These are phyloP conservation scores for Plasmopara muralis DNA, from an alignment of 352 stramenopile genomes.

Conservation along the genomic window DNA sequence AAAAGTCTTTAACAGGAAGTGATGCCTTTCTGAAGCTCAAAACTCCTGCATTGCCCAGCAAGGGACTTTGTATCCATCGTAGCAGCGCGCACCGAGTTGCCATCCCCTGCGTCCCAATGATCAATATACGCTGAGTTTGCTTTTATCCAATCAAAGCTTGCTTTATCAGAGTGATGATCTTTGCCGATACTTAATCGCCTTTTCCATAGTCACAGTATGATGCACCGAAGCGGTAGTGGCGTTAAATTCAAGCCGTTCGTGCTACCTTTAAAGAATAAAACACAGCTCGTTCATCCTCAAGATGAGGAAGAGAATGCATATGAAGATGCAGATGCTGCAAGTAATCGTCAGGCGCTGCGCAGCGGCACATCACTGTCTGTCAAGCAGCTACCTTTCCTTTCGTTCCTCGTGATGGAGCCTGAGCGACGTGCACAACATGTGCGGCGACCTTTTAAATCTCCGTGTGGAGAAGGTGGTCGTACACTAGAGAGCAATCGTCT, in stretches of 20 bases:
- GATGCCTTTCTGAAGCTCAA: neutral
- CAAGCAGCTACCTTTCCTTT: slow-evolving; percentile 78
- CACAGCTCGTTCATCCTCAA: slow-evolving; percentile 1
- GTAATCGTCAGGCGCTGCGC: slow-evolving; percentile 48
- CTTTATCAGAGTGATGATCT: no score
- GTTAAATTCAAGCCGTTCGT: slow-evolving; percentile 77
- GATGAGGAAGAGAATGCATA: slow-evolving; percentile 24
- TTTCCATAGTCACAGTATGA: slow-evolving; percentile 23
- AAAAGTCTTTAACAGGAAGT: slow-evolving; percentile 5
- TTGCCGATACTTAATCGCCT: neutral
- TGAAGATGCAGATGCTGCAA: slow-evolving; percentile 28
- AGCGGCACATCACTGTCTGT: slow-evolving; percentile 47
- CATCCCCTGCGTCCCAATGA: slow-evolving; percentile 6
- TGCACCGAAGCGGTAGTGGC: slow-evolving; percentile 31
- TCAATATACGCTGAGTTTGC: slow-evolving; percentile 2
- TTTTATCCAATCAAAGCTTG: slow-evolving; percentile 11
- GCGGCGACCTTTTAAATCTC: slow-evolving; percentile 71
- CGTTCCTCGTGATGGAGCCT: slow-evolving; percentile 63
- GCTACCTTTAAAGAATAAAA: slow-evolving; percentile 43
- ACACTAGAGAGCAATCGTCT: slow-evolving; percentile 70
- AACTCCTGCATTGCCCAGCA: neutral
- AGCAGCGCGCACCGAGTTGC: slow-evolving; percentile 14
- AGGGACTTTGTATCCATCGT: slow-evolving; percentile 3
- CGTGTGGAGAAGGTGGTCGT: slow-evolving; percentile 46
- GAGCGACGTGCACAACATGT: slow-evolving; percentile 50